Base-by-base conservation (phyloP, 768 basidiomycete genomes). In the Cytidiella melzeri region DNA sequence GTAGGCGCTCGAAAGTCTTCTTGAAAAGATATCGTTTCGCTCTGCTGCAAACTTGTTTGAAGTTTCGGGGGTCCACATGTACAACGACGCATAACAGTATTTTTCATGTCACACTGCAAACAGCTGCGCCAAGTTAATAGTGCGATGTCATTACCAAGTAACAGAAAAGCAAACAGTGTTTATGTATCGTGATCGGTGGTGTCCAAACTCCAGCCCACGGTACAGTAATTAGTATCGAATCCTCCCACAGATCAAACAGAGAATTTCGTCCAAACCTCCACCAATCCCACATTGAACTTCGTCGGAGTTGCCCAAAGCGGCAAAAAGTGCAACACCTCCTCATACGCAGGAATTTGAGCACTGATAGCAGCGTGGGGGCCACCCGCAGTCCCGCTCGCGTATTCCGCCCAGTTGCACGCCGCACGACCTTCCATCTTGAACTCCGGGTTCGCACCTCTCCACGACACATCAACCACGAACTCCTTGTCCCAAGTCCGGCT, bases 401-500 rank as follows among this genome's bases (percentile, higher is more conserved):
- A 80, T 58, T 87, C 84, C n/a, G 73, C 76, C 79, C 83, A 86
- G 47, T 77, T 75, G 52, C 83, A 84, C 15, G 74, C 77, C 19
- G 81, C 71, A 3, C 73, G 70, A 24, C 81, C 85, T 13, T 27
- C 37, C 50, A 43, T 45, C 27, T 6, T 18, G 38, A 21, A 27
- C 11, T 23, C 56, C 50, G 1, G 57, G 1, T 61, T 61, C 30
- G 19, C 41, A 2, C 30, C 58, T 28, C 70, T 63, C 76, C 78
- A 81, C 21, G 73, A 69, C 15, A 84, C 66, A 48, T 76, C 70
- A 28, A 83, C 79, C 25, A 66, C 69, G 47, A 82, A 81, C 51
- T 61, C 66, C 49, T 69, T 71, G 26, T 70, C 77, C 76, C 84
- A 84, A 12, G 67, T 69, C 7, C 83, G 70, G 49, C 76, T 80